Base-by-base conservation (phyloP, 176 grass and related monocot species). In the Aegilops speltoides region DNA sequence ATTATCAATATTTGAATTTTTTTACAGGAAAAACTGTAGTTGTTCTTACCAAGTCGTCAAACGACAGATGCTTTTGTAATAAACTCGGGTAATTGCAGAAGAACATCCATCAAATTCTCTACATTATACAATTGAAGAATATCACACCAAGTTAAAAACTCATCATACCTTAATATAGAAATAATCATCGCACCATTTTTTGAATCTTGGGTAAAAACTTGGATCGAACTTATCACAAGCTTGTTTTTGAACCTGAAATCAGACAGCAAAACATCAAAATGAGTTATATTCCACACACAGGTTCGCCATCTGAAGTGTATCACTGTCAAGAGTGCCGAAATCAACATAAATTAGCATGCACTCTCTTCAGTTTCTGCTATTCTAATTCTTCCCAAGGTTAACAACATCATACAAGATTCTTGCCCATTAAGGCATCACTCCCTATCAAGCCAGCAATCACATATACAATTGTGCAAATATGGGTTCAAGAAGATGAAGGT, bases 161-260 rank as follows among this genome's bases (percentile, higher is more conserved):
- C 13, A 78, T 5, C 54, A 48, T 91, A 99, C 97, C 97, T 99
- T 99, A 40, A 99, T 93, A 80, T 87, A 91, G 87, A 99, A 99
- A 91, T 99, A 99, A 89, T 99, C 97, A 89, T 99, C 97, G 26
- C 97, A 99, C 97, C 97, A 99, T 77, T 99, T 99, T 79, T 99
- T 99, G 89, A 99, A 99, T 85, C 83, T 92, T 54, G 97, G 97
- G 77, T 99, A 93, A 80, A 99, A 99, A 89, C 88, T 89, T 76
- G 94, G 89, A 65, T 97, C 92, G 67, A 99, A 99, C 85, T 97
- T 94, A 93, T 99, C 97, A 61, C 97, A 99, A 75, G 97, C 78
- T 82, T 97, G 80, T 78, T 99, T 99, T 84, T 99, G 97, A 80
- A 93, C 84, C 97, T 99, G 78, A 86, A 92, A 54, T 54, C 64